Evolutionary conservation across 306 rosid genomes (phyloP).

Genomic region (Geum urbanum): DNA sequence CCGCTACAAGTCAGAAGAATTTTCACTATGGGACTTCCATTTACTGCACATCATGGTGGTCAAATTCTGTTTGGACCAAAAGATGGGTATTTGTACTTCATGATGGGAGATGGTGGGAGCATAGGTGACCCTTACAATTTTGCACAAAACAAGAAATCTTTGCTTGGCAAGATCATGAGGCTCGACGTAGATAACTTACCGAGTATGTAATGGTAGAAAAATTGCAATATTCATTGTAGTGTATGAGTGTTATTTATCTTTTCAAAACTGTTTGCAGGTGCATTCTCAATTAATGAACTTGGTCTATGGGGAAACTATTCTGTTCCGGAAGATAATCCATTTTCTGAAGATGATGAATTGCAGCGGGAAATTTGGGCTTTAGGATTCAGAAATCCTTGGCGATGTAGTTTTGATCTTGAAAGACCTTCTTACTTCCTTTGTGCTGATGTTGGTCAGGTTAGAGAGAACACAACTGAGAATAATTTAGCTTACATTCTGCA

Average conservation of each 20-base stretch:
- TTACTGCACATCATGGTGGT: constrained; percentile 33
- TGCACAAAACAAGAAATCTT: constrained; percentile 37
- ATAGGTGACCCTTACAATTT: constrained; percentile 35
- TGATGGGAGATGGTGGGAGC: constrained; percentile 40
- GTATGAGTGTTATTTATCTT: neutral
- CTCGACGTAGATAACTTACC: constrained; percentile 33
- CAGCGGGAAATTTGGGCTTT: constrained; percentile 34
- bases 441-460: constrained; percentile 41
- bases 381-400: constrained; percentile 38
- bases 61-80: constrained; percentile 38
- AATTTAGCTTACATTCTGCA: neutral
- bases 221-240: neutral
- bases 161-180: constrained; percentile 44
- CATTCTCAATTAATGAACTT: constrained; percentile 9
- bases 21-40: constrained; percentile 43
- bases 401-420: constrained; percentile 37
- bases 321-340: constrained; percentile 35
- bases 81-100: constrained; percentile 38
- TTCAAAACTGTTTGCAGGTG: constrained; percentile 18
- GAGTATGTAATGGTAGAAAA: constrained; percentile 13
- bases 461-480: neutral
- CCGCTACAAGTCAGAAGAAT: constrained; percentile 36
- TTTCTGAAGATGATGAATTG: constrained; percentile 25
- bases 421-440: constrained; percentile 39
- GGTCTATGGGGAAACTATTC: constrained; percentile 38